A percentile compares a stretch with the other conserved stretches of the same genome.
These are phyloP conservation scores for Oehlia diaphana DNA, from an alignment of 192 early-diverging fungal species.

Conservation along the genomic window DNA sequence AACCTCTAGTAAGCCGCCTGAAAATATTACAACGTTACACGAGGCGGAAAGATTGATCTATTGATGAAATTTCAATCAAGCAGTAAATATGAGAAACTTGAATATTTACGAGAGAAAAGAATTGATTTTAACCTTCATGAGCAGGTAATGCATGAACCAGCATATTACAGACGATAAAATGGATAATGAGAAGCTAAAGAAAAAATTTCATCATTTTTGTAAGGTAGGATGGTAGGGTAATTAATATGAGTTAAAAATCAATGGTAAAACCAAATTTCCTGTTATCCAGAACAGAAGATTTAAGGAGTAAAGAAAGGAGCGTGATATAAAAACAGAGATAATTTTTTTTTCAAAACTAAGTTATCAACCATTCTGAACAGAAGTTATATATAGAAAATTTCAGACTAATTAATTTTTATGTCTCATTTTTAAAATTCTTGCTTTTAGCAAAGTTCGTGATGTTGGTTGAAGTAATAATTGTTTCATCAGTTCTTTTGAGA, in stretches of 20 bases:
- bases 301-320: conserved; percentile 17
- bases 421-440: conserved; percentile 30
- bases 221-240: conserved; percentile 24
- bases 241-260: conserved; percentile 17
- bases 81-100: background rate
- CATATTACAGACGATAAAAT: conserved; percentile 27
- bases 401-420: conserved; percentile 30
- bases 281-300: conserved; percentile 33
- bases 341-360: too few species aligned
- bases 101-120: conserved; percentile 21
- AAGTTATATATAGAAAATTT: conserved; percentile 31
- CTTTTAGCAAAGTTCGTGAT: conserved; percentile 30
- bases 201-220: conserved; percentile 29
- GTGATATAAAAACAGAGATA: background rate
- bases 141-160: conserved; percentile 23
- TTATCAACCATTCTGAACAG: conserved; percentile 23
- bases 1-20: background rate
- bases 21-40: conserved; percentile 22
- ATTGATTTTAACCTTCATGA: conserved; percentile 31
- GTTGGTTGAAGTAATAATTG: conserved; percentile 26
- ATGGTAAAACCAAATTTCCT: conserved; percentile 18
- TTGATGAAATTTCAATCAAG: conserved; percentile 26
- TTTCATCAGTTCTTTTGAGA: too few species aligned
- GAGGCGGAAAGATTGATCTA: conserved; percentile 15
- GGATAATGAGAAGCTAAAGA: conserved; percentile 29